Evolutionary conservation across 2,329 filamentous ascomycete species (phyloP).

Genomic region (Myriosclerotinia curreyana): DNA sequence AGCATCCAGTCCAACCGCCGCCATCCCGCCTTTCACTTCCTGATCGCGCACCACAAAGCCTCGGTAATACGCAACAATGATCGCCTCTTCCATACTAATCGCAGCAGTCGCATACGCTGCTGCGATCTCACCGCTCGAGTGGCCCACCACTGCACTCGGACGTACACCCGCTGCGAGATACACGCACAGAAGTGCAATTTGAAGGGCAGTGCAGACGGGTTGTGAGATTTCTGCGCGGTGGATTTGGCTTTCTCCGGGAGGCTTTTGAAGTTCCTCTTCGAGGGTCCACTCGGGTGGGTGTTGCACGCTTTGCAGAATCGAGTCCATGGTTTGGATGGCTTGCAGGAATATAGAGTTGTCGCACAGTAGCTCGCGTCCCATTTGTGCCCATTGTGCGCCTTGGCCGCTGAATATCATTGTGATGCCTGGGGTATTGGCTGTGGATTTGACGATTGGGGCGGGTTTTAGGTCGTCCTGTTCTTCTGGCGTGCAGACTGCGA

Average conservation of each 20-base stretch:
- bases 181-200: slow-evolving; percentile 47
- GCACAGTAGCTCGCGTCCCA: slow-evolving; percentile 30
- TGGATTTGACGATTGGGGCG: no score
- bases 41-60: slow-evolving; percentile 22
- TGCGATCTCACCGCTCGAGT: slow-evolving; percentile 49
- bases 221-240: slow-evolving; percentile 33
- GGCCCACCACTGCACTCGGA: slow-evolving; percentile 43
- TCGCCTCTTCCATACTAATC: slow-evolving; percentile 38
- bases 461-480: no score
- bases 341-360: slow-evolving; percentile 24
- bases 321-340: slow-evolving; percentile 24
- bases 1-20: slow-evolving; percentile 26
- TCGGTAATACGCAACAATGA: slow-evolving; percentile 47
- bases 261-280: slow-evolving; percentile 34
- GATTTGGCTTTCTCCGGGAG: slow-evolving; percentile 31
- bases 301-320: slow-evolving; percentile 2
- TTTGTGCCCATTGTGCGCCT: slow-evolving; percentile 35
- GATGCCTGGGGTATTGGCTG: no score
- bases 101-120: slow-evolving; percentile 45
- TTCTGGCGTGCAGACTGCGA: no score
- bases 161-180: slow-evolving; percentile 43
- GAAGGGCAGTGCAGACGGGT: slow-evolving; percentile 47
- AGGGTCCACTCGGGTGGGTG: slow-evolving; percentile 24
- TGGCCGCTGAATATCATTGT: slow-evolving; percentile 38
- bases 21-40: slow-evolving; percentile 21